phyloP scores from a whole-genome alignment of 345 rosid species.

The Stellera chamaejasme region DNA sequence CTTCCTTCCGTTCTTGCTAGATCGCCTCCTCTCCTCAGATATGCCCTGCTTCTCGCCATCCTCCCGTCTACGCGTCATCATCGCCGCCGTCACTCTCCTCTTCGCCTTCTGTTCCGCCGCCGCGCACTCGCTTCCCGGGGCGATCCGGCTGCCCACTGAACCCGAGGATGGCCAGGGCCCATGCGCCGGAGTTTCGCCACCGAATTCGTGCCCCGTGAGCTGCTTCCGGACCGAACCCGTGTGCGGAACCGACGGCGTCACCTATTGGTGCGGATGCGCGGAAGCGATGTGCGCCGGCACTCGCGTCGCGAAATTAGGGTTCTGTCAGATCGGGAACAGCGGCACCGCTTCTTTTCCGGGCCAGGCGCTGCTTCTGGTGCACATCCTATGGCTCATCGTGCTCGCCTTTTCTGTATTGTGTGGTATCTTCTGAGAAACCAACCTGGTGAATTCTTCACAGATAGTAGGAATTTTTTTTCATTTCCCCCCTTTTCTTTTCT shows the following conservation, averaged over 20 bases:
- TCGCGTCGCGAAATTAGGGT: conserved; percentile 56
- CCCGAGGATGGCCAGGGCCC: conserved; percentile 23
- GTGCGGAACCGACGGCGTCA: conserved; percentile 76
- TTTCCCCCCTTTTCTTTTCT: too few relatives aligned
- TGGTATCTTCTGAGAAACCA: conserved; percentile 50
- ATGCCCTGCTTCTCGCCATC: conserved; percentile 15
- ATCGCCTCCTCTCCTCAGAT: neutral
- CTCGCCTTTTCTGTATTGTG: conserved; percentile 77
- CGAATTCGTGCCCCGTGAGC: conserved; percentile 62
- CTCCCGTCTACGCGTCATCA: conserved; percentile 7
- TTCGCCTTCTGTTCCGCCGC: conserved; percentile 15
- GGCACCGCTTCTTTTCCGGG: conserved; percentile 73
- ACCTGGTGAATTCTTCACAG: conserved; percentile 12
- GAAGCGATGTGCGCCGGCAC: conserved; percentile 71
- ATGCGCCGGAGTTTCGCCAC: conserved; percentile 31
- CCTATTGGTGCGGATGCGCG: conserved; percentile 96
- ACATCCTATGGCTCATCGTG: conserved; percentile 83
- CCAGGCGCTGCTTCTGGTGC: conserved; percentile 83
- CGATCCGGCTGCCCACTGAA: conserved; percentile 26
- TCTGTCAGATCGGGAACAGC: conserved; percentile 68
- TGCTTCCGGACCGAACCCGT: conserved; percentile 89
- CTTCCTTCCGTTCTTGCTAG: neutral
- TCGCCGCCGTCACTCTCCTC: conserved; percentile 4
- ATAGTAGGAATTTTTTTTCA: too few relatives aligned
- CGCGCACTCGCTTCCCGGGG: conserved; percentile 20